Base-by-base conservation (phyloP, 208 protist genomes). In the Sergeia podlipaevii region DNA sequence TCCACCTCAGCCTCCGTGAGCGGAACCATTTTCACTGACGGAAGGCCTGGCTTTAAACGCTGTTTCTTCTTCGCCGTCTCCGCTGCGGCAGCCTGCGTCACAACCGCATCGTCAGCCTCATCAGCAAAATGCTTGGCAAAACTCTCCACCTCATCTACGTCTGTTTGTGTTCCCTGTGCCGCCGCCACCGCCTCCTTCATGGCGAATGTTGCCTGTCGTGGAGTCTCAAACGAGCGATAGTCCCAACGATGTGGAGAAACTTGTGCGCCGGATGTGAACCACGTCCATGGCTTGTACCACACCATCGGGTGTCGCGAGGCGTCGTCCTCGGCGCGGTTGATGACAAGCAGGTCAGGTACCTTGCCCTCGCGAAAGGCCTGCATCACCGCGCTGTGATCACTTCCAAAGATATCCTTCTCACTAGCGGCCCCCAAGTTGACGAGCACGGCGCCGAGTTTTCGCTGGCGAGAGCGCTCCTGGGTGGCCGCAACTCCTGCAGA, bases 261-360 rank as follows among this genome's bases (percentile, higher is more conserved):
- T 59, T 61, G 74, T 39, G 45, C 45, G 0, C 77, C 73, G 26
- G 71, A 70, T 28, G 41, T 29, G 43, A 81, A 82, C 84, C 84
- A 91, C 48, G 77, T 81, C 67, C 79, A 77, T 8, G 84, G 84
- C 56, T 86, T 77, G 50, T 72, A 80, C 84, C 84, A 91, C 4
- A 41, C 34, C 26, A 78, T 64, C 20, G 64, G 59, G 30, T 82
- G 67, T 29, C 38, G 47, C 17, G 48, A 38, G n/a, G 63, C 51
- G 43, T 81, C 72, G 43, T 85, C 77, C 48, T 80, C 47, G 0
- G 36, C 43, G 7, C 74, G 79, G 49, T 89, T 66, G 33, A 85
- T 79, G 5, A 92, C 59, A 27, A 91, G 69, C 30, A 89, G 69
- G 44, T 89, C 80, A 0, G 45, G 61, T 46, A 65, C 36, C n/a